Evolutionary conservation across 2,329 filamentous ascomycete genomes (phyloP), one percentile per base, ranked within the genome.

Genomic region (Septoria linicola): DNA sequence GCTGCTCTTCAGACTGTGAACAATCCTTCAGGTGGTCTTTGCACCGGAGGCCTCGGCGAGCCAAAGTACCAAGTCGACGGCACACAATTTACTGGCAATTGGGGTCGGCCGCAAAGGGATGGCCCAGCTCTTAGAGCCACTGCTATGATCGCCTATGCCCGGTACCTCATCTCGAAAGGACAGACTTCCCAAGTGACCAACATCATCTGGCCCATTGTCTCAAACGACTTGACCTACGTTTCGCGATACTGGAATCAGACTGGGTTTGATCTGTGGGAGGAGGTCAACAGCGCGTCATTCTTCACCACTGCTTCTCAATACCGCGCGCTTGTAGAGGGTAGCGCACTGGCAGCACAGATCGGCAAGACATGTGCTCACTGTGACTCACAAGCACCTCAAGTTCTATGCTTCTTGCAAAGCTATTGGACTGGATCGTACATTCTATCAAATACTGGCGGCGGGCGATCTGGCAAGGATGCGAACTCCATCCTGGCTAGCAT

Each of bases 251-350:
- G 77, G 72, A 81, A 79, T 54, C 70, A 76, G 46, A 77, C 77
- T 3, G 77, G 76, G 4, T 93, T 83, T 63, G 89, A 95, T 67
- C 77, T 95, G 2, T 93, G 89, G 89, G 89, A 93, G 67, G 89
- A 93, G 67, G 81, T 91, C 11, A 73, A 76, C 19, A 86, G 87
- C 34, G 84, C 81, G 17, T 90, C 87, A 0, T 93, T 91, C 74
- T 95, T 92, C 70, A 93, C 88, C 1, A 72, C 83, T 25, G 80
- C 82, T 2, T 78, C 80, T 34, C 82, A 87, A 54, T 83, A 92
- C 66, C 81, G 88, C 59, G 78, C 83, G 62, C 65, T 78, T 55
- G 69, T 76, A 1, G 82, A 88, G 70, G 88, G 89, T 4, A 80
- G 76, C 48, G 74, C 76, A 2, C 76, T 93, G 13, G 87, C 88